Evolutionary conservation across 495 filamentous ascomycete species (phyloP), one percentile per base, ranked within the genome.

Genomic region (Talaromyces wortmannii): DNA sequence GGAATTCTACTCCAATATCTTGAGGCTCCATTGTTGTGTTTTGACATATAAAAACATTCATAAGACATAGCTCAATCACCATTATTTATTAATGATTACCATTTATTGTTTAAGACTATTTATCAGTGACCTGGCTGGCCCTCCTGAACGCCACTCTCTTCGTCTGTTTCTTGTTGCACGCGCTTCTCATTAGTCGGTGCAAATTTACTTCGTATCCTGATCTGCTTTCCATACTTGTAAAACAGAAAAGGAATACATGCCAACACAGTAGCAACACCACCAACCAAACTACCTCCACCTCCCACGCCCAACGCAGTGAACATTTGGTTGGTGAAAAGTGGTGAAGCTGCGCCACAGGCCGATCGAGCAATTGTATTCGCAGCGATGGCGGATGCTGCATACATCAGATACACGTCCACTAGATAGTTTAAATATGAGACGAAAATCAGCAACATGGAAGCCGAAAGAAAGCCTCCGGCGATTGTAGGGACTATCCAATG

Each of bases 241-340:
- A 81, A 81, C 3, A 77, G 57, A 62, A 79, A 78, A 5, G 78
- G 76, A 48, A 79, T 76, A 6, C 72, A 59, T 2, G 72, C 71
- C 7, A 79, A 61, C 29, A 75, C 42, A 7, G 59, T 48, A 16
- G 74, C 75, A 2, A 78, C 66, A 10, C 74, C 75, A 0, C 67
- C 75, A 42, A 80, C 70, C 42, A 80, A 59, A 6, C 69, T 73
- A 0, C 76, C 77, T 29, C 75, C 78, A 2, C 76, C 75, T 10
- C 76, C 78, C 15, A 82, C 68, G 2, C 78, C 78, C 59, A 94
- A 70, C n/a, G 63, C 63, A 7, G 53, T 3, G 46, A 66, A 68
- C 66, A 68, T 68, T 31, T 64, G 61, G 18, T 58, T 56, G 4
- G 66, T 68, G 58, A 68, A 68, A 40, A 68, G 61, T 5, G 66